Percentiles rank a stretch among this genome's conserved stretches.
Conservation (phyloP, 345 rosid genomes). For the Arabis alpina region DNA sequence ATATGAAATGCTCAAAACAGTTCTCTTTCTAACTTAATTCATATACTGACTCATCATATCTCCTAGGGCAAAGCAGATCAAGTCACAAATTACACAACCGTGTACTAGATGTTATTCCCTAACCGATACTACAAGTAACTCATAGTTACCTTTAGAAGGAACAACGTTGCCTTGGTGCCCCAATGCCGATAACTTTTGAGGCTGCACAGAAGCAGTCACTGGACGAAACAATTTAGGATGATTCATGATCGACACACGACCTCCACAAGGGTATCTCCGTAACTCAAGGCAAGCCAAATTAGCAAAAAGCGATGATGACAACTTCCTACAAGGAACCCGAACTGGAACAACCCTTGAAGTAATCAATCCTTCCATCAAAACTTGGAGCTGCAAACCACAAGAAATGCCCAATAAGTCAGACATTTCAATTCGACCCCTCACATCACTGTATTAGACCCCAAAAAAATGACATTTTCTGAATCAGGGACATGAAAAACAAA, state of each 20-base stretch:
- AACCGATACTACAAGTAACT: neutral
- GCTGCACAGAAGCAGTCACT: constrained; percentile 57
- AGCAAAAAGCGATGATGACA: constrained; percentile 32
- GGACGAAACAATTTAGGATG: constrained; percentile 50
- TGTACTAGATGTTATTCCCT: neutral
- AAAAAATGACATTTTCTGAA: neutral
- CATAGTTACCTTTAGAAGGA: constrained; percentile 63
- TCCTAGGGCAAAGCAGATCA: neutral
- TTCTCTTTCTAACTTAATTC: neutral
- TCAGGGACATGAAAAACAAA: too few relatives aligned
- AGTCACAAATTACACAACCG: constrained; percentile 3
- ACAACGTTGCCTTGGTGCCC: constrained; percentile 46
- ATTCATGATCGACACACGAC: constrained; percentile 44
- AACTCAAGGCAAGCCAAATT: constrained; percentile 43
- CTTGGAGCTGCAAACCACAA: constrained; percentile 39
- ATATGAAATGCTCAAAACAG: constrained; percentile 2
- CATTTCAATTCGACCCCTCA: neutral
- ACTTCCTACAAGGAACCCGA: constrained; percentile 42
- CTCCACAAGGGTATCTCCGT: constrained; percentile 32
- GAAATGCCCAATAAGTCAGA: constrained; percentile 12
- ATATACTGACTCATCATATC: neutral
- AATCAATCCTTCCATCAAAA: constrained; percentile 66
- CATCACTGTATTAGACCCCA: neutral
- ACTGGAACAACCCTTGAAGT: constrained; percentile 48
- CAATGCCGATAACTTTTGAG: constrained; percentile 50